A percentile compares a stretch with the other conserved stretches of the same genome.
Evolutionary conservation across 2,329 filamentous ascomycete species (phyloP).

Genomic region (Trichoderma sp.): DNA sequence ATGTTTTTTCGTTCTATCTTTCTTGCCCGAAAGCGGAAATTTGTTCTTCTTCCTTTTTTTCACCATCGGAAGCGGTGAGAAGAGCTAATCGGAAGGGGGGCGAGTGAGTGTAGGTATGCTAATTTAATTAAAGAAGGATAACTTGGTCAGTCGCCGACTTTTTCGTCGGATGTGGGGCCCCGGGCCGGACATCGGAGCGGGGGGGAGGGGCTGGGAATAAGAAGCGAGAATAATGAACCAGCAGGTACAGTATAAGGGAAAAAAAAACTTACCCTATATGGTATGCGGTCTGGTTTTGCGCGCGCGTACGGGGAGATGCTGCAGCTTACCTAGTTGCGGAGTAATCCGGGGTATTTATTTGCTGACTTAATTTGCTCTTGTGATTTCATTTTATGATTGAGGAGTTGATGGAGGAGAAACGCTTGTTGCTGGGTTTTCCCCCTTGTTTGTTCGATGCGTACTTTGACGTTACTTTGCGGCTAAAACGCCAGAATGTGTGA

Average conservation of each 20-base stretch:
- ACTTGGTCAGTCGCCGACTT: neutral
- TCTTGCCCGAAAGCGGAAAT: neutral
- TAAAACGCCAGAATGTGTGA: neutral
- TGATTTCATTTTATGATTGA: neutral
- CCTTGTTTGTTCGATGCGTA: neutral
- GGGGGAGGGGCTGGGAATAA: neutral
- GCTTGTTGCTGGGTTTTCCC: too few relatives aligned
- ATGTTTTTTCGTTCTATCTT: neutral
- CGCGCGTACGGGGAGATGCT: neutral
- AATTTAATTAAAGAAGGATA: neutral
- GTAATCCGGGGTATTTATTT: neutral
- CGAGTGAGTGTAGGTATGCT: neutral
- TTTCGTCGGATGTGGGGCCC: neutral
- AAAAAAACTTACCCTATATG: constrained; percentile 12
- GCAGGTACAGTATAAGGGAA: too few relatives aligned
- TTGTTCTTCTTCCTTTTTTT: neutral
- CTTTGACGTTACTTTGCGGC: neutral
- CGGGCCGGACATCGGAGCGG: constrained; percentile 23
- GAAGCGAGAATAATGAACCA: neutral
- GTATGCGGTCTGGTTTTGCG: neutral
- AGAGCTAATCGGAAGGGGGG: neutral
- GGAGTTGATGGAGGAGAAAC: neutral
- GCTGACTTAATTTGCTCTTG: neutral
- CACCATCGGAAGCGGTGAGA: constrained; percentile 3
- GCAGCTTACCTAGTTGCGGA: neutral